Evolutionary conservation across 1,284 basidiomycete species (phyloP).

Genomic region (Puccinia horiana): DNA sequence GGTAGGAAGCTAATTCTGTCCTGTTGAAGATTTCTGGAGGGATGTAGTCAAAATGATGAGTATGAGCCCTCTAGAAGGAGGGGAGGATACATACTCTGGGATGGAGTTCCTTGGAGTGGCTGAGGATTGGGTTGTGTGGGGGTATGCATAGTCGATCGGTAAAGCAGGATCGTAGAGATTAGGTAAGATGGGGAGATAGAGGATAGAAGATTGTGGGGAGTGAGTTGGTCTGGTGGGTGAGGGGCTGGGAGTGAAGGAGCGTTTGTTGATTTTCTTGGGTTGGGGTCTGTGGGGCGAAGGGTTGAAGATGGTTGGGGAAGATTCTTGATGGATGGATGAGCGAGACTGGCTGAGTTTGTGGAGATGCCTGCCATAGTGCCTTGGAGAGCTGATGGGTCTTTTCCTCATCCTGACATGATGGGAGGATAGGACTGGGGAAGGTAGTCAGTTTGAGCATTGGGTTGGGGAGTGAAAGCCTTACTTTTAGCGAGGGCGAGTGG

Average conservation of each 20-base stretch:
- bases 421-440: constrained; percentile 22
- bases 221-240: background rate
- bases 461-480: no score
- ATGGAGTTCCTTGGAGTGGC: background rate
- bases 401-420: constrained; percentile 40
- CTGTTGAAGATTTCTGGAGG: background rate
- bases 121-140: background rate
- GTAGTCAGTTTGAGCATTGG: background rate
- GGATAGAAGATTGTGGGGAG: background rate
- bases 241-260: constrained; percentile 4
- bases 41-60: background rate
- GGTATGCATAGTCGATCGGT: constrained; percentile 11
- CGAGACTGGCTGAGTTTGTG: constrained; percentile 21
- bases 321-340: background rate
- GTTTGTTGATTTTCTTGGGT: background rate
- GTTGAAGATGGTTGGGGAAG: no score
- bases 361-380: constrained; percentile 38
- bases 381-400: constrained; percentile 26
- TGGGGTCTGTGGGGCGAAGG: background rate
- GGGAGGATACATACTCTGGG: background rate
- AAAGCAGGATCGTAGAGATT: constrained; percentile 41
- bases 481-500: background rate
- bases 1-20: background rate
- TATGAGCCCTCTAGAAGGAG: background rate
- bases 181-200: constrained; percentile 20